A percentile compares a stretch with the other conserved stretches of the same genome.
Conservation (phyloP, 805 yeast species). For the Zygosaccharomyces rouxii region DNA sequence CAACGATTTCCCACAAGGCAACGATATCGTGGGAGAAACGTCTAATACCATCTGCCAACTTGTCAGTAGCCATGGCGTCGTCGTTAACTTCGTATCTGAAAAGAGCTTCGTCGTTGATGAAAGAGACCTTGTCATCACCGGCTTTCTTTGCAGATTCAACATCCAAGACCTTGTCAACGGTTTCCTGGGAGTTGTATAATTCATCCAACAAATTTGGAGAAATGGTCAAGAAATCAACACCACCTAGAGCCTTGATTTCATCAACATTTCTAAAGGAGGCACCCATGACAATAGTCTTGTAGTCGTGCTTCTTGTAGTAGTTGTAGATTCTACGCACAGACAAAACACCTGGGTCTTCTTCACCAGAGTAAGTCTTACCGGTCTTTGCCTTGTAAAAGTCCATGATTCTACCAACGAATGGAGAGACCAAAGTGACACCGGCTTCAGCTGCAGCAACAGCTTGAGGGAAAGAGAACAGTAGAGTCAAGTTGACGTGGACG, state of each 20-base stretch:
- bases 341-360: conserved; percentile 88
- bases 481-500: conserved; percentile 91
- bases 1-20: conserved; percentile 66
- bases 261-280: conserved; percentile 98
- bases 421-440: conserved; percentile 89
- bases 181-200: conserved; percentile 68
- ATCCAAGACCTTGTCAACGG: conserved; percentile 79
- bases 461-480: conserved; percentile 91
- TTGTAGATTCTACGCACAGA: conserved; percentile 87
- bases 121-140: conserved; percentile 65
- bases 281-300: conserved; percentile 99
- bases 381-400: conserved; percentile 97
- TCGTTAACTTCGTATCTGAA: conserved; percentile 92
- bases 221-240: conserved; percentile 93
- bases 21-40: conserved; percentile 90
- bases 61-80: conserved; percentile 98
- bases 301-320: conserved; percentile 96
- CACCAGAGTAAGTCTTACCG: conserved; percentile 78
- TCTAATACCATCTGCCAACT: conserved; percentile 97
- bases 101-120: conserved; percentile 75
- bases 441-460: conserved; percentile 99
- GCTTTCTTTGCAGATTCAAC: conserved; percentile 53
- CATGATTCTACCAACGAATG: conserved; percentile 97
- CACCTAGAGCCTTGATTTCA: conserved; percentile 95
- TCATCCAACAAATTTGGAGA: conserved; percentile 90